Conservation (phyloP, 108 stramenopile genomes). For the Nitzschia putrida region DNA sequence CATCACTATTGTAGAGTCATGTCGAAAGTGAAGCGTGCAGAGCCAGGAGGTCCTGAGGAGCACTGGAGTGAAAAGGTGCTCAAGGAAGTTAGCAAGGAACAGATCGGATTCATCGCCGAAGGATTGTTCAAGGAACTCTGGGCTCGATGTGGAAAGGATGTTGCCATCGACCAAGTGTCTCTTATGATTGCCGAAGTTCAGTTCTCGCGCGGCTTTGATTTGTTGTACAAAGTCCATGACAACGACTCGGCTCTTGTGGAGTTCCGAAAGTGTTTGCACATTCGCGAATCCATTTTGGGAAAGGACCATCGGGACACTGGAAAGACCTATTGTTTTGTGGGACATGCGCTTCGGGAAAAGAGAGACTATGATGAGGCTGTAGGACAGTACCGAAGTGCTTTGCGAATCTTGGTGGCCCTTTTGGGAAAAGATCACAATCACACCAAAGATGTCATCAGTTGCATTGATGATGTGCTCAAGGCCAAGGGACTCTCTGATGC, state of each 20-base stretch:
- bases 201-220: conserved; percentile 40
- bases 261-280: conserved; percentile 40
- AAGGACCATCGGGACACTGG: conserved; percentile 48
- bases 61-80: conserved; percentile 40
- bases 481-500: conserved; percentile 37
- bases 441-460: conserved; percentile 46
- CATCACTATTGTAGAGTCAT: neutral
- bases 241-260: conserved; percentile 36
- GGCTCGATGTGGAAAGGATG: conserved; percentile 44
- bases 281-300: conserved; percentile 41
- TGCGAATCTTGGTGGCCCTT: conserved; percentile 41
- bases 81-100: conserved; percentile 42
- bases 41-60: conserved; percentile 41
- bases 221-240: conserved; percentile 42
- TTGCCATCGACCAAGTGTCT: conserved; percentile 38
- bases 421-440: conserved; percentile 44
- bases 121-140: conserved; percentile 46
- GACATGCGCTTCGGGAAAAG: conserved; percentile 39
- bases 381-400: conserved; percentile 42
- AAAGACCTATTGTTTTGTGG: conserved; percentile 49
- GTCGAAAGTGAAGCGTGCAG: conserved; percentile 17
- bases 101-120: conserved; percentile 45
- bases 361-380: conserved; percentile 38
- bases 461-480: conserved; percentile 46
- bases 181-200: conserved; percentile 45